These are phyloP conservation scores for Schizothecium vesticola DNA, from an alignment of 495 filamentous ascomycete species.

Conservation along the genomic window DNA sequence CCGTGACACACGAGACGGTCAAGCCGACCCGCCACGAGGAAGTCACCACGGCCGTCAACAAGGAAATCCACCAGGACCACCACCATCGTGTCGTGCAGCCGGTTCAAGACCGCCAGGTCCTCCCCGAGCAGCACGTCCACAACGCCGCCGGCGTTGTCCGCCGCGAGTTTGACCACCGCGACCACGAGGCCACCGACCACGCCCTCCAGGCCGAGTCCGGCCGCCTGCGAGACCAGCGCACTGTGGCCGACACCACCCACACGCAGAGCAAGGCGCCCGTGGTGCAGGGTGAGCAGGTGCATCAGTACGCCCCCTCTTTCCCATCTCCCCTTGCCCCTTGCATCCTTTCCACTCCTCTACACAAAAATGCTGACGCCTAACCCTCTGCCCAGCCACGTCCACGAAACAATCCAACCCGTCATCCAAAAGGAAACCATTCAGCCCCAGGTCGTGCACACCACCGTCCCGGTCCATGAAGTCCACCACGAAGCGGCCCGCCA, in stretches of 20 bases:
- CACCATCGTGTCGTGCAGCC: constrained; percentile 53
- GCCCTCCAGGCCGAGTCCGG: constrained; percentile 43
- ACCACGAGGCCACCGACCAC: constrained; percentile 38
- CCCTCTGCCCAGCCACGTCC: constrained; percentile 49
- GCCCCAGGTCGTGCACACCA: constrained; percentile 60
- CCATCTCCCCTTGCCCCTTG: constrained; percentile 8
- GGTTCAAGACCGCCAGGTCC: constrained; percentile 40
- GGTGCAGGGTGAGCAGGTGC: constrained; percentile 56
- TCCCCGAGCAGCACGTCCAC: constrained; percentile 46
- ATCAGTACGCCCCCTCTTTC: constrained; percentile 44
- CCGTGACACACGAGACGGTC: constrained; percentile 53
- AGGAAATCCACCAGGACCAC: constrained; percentile 58
- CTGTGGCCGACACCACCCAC: constrained; percentile 42
- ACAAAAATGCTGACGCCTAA: no score
- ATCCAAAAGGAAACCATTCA: constrained; percentile 62
- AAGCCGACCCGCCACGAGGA: constrained; percentile 50
- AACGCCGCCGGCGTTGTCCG: constrained; percentile 49
- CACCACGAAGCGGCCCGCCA: constrained; percentile 58
- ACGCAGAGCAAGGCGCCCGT: constrained; percentile 41
- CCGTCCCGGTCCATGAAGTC: constrained; percentile 60
- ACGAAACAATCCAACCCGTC: constrained; percentile 61
- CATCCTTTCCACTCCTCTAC: background rate
- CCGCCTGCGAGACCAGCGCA: constrained; percentile 46
- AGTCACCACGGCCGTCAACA: constrained; percentile 52
- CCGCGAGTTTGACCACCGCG: constrained; percentile 50